phyloP scores from a whole-genome alignment of 257 asterid genomes.

The Verbena officinalis region DNA sequence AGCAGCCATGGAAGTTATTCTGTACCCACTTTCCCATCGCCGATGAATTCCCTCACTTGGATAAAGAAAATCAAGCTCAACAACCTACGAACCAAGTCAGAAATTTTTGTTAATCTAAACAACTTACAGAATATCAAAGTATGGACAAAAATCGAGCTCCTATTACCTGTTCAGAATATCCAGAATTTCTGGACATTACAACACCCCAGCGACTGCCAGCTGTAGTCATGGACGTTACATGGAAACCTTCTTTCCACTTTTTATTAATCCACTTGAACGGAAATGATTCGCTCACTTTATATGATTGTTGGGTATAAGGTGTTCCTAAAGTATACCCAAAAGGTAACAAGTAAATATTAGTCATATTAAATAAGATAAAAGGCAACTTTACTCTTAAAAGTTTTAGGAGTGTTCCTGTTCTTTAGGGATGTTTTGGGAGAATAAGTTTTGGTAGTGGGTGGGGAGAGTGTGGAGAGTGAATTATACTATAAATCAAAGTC shows the following conservation, averaged over 20 bases:
- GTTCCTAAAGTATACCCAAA: slow-evolving; percentile 56
- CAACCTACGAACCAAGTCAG: slow-evolving; percentile 58
- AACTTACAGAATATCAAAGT: not conserved
- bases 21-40: slow-evolving; percentile 90
- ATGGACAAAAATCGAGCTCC: too few species aligned
- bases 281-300: slow-evolving; percentile 96
- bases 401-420: too few species aligned
- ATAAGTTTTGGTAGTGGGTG: too few species aligned
- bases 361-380: slow-evolving; percentile 24
- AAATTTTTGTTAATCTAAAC: not conserved
- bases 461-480: too few species aligned
- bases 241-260: slow-evolving; percentile 99
- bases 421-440: too few species aligned
- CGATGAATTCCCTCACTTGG: slow-evolving; percentile 98
- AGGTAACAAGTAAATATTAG: slow-evolving; percentile 16
- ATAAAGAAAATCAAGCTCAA: slow-evolving; percentile 92
- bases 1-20: slow-evolving; percentile 96
- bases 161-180: slow-evolving; percentile 90
- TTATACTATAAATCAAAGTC: too few species aligned
- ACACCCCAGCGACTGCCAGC: slow-evolving; percentile 99
- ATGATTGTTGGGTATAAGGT: slow-evolving; percentile 93
- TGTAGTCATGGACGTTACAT: slow-evolving; percentile 97
- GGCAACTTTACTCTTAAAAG: too few species aligned
- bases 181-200: slow-evolving; percentile 94
- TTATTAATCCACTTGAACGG: slow-evolving; percentile 99